Evolutionary conservation across 139 green algal genomes (phyloP), one percentile per base, ranked within the genome.

Genomic region (Chlorella sp.): DNA sequence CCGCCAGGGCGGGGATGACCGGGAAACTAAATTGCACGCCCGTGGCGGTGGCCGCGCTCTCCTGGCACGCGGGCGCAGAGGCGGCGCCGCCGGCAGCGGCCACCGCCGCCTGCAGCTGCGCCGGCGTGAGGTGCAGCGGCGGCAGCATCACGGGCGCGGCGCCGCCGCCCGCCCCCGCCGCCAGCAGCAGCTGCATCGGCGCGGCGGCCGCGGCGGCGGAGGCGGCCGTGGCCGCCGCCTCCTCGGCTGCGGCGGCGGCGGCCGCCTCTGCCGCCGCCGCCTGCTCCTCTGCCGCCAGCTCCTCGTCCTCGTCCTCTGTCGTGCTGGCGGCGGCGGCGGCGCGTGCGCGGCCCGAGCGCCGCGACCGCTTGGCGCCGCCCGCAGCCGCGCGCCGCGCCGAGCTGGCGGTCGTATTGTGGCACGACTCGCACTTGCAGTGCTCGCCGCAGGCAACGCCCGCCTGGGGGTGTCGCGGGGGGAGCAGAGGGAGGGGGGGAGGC

Each of bases 361-460:
- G 5, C 5, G 1, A 1, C 6, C 31, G 40, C 68, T 75, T 75
- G 51, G 68, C 51, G 17, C 62, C 73, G 48, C 62, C 48, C 27
- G 62, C 73, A 14, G 45, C 60, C 2, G 62, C 62, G 3, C 48
- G 62, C 36, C 50, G 61, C 14, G 9, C n/a, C 43, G 42, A 12
- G 27, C 65, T 50, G 38, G 50, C 73, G 8, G 58, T 45, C 3
- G 66, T 77, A 71, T 96, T 95, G 56, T 91, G 86, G 77, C 89
- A 93, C 40, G 83, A 79, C 25, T 86, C 71, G 71, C 94, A 98
- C 76, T 96, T 97, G 89, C 94, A 98, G 67, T 87, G 74, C 29
- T 91, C 85, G 29, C 87, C 88, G 81, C 95, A 98, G 40, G 84
- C 82, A 8, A 98, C 87, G 36, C 93, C 91, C 42, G 91, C 86